Evolutionary conservation across 805 yeast species (phyloP), one percentile per base, ranked within the genome.

Genomic region (Limtongia smithiae): DNA sequence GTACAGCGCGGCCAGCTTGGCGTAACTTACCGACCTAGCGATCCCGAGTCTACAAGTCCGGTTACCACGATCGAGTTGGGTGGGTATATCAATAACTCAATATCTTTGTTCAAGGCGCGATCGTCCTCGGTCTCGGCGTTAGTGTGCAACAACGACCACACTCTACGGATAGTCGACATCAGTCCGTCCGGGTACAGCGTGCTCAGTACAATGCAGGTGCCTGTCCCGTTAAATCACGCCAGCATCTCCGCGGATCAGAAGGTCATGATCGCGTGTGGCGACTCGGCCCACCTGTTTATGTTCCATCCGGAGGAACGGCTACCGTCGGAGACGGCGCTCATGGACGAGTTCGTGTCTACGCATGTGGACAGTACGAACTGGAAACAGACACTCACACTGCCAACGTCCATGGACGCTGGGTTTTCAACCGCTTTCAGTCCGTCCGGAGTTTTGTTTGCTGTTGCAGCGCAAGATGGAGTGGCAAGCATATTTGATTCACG

Each of bases 381-480:
- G 51, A 46, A 54, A 18, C 58, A 57, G 17, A 67, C 69, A 38
- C 67, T 66, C 40, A 68, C 78, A 1, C 71, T 80, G 44, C 73
- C 71, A 48, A 81, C 91, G 0, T 65, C 71, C 1, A 81, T 83
- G 49, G 95, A 85, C 58, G 78, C 83, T 39, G 96, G 96, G 2
- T 86, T 89, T 62, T 89, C 95, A 4, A 80, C 86, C 0, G 78
- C 84, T 25, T 89, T 82, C 69, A 82, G 83, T 51, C 77, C 82
- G n/a, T 81, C 86, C 38, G 95, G 91, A 18, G 59, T 73, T 44
- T 74, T 80, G 54, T 84, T 90, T 63, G 81, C 93, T 1, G 80
- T 85, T 0, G 82, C 89, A 21, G 88, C 88, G 65, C 96, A 90
- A 67, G 89, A 85, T 62, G 97, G 97, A 5, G 70, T 79, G 18